phyloP scores from a whole-genome alignment of 75 land plant genomes.

The Cryptomeria japonica region DNA sequence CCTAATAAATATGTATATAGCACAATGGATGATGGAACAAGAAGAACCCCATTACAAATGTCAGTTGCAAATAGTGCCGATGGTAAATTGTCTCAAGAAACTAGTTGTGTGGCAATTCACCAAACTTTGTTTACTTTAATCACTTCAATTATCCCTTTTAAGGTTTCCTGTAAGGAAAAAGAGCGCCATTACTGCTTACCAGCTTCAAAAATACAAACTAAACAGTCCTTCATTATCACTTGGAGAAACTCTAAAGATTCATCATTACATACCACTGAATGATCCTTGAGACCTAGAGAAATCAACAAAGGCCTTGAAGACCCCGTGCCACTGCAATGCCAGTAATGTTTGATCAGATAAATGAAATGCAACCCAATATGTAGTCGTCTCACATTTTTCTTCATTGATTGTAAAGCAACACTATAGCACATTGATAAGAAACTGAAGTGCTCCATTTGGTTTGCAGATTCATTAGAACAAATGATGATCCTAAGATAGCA shows the following conservation, averaged over 20 bases:
- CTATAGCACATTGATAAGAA: not conserved
- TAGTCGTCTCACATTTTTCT: not conserved
- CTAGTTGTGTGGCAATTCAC: not conserved
- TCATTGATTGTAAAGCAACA: not conserved
- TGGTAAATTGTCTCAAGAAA: not conserved
- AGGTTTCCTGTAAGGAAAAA: conserved; percentile 49
- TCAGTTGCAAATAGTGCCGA: not conserved
- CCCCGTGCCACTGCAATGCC: conserved; percentile 54
- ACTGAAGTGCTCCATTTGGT: not conserved
- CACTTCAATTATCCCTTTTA: conserved; percentile 44
- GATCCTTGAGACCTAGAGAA: conserved; percentile 84
- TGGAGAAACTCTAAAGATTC: not conserved
- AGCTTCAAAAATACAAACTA: not conserved
- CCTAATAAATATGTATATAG: not conserved
- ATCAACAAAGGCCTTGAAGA: conserved; percentile 66
- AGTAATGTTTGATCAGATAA: not conserved
- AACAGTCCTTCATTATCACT: not conserved
- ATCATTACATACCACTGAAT: conserved; percentile 46
- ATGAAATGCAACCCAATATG: not conserved
- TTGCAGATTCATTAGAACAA: not conserved
- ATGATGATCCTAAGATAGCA: not conserved
- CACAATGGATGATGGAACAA: not conserved
- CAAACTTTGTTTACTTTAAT: conserved; percentile 13
- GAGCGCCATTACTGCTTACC: not conserved
- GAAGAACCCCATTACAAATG: not conserved